Evolutionary conservation across 257 asterid species (phyloP).

Genomic region (Cordia subcordata): DNA sequence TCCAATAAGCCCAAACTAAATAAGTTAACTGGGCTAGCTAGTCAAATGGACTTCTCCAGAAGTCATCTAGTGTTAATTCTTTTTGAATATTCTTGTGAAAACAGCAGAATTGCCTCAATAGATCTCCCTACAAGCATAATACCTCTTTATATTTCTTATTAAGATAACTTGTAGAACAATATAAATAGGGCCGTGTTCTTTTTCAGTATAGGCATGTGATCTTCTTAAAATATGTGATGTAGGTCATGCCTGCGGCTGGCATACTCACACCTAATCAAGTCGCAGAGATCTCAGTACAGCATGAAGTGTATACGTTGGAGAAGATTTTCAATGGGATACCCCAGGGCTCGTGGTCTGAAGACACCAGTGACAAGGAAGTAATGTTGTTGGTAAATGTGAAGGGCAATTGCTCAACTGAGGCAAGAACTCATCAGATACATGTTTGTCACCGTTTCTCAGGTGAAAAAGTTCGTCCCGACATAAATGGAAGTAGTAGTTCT

Average conservation of each 20-base stretch:
- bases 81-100: too few relatives aligned
- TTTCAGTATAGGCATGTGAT: not conserved
- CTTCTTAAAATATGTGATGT: conserved; percentile 11
- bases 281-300: conserved; percentile 50
- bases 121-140: too few relatives aligned
- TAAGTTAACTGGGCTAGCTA: too few relatives aligned
- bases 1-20: too few relatives aligned
- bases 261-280: conserved; percentile 50
- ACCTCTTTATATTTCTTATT: not conserved
- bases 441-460: conserved; percentile 43
- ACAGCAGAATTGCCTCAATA: too few relatives aligned
- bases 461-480: conserved; percentile 19
- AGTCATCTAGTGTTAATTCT: too few relatives aligned
- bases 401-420: conserved; percentile 48
- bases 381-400: conserved; percentile 47
- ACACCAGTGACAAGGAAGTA: conserved; percentile 66
- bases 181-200: not conserved
- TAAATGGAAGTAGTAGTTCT: conserved; percentile 30
- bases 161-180: too few relatives aligned
- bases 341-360: conserved; percentile 83
- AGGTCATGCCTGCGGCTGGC: conserved; percentile 81
- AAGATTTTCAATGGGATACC: conserved; percentile 58
- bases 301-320: conserved; percentile 57
- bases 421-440: conserved; percentile 38
- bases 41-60: too few relatives aligned